These are phyloP conservation scores for Aspergillus homomorphus DNA, from an alignment of 495 filamentous ascomycete genomes.

Conservation along the genomic window DNA sequence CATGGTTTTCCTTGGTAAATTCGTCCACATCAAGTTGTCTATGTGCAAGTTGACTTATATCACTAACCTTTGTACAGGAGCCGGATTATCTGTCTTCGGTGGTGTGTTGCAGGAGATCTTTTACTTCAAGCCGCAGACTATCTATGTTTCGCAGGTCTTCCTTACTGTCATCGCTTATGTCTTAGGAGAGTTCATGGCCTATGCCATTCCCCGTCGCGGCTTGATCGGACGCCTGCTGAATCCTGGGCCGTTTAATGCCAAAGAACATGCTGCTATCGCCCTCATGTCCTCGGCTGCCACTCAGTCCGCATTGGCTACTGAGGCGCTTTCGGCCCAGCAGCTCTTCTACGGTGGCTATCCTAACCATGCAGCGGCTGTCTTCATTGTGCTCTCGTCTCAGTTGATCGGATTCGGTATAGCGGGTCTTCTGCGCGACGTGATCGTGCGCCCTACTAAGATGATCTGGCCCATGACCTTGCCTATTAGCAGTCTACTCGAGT, in stretches of 20 bases:
- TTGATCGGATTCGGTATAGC: conserved; percentile 4
- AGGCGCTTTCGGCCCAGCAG: conserved; percentile 1
- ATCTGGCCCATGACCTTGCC: conserved; percentile 7
- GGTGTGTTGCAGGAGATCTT: conserved; percentile 3
- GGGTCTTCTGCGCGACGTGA: conserved; percentile 2
- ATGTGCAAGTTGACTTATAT: neutral
- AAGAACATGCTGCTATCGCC: conserved; percentile 1
- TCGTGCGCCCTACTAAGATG: conserved; percentile 5
- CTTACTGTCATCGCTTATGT: conserved; percentile 5
- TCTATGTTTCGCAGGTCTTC: conserved; percentile 4
- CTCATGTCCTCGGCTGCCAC: conserved; percentile 4
- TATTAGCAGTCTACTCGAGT: conserved; percentile 2
- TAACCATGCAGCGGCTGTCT: conserved; percentile 2
- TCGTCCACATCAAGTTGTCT: neutral
- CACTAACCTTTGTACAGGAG: neutral
- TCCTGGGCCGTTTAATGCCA: conserved; percentile 2
- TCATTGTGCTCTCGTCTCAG: conserved; percentile 4
- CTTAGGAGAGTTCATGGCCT: neutral
- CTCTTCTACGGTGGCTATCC: conserved; percentile 6
- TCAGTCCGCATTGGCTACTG: conserved; percentile 2
- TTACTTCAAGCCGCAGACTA: conserved; percentile 6
- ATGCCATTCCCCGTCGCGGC: conserved; percentile 1
- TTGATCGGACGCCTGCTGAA: neutral
- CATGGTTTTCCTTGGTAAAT: conserved; percentile 1
- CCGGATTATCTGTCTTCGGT: conserved; percentile 1